Percentiles rank a stretch among this genome's conserved stretches.
Evolutionary conservation across 164 flowering plant genomes (phyloP).

Genomic region (Sedum album): DNA sequence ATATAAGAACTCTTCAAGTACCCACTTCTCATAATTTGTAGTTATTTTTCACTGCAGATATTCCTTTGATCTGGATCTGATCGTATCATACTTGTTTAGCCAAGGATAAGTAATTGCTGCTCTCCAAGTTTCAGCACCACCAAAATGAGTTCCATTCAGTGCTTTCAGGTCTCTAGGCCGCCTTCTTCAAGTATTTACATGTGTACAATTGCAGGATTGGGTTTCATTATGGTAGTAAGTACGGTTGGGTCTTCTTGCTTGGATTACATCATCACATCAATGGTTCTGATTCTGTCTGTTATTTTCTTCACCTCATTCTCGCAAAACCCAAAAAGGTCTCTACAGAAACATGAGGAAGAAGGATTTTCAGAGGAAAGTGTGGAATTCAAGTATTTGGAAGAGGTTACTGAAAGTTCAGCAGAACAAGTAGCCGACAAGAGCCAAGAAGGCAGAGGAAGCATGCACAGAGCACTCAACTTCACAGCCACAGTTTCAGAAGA

Average conservation of each 20-base stretch:
- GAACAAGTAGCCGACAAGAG: neutral
- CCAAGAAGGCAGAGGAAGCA: neutral
- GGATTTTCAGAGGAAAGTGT: neutral
- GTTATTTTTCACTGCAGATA: too few species aligned
- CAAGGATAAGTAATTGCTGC: neutral
- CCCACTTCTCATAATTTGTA: too few species aligned
- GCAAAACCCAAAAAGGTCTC: neutral
- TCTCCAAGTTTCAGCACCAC: neutral
- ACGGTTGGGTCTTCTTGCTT: constrained; percentile 7
- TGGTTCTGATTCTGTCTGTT: neutral
- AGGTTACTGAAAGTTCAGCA: neutral
- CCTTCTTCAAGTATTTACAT: neutral
- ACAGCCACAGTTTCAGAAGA: neutral
- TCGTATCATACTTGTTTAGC: neutral
- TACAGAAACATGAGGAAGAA: neutral
- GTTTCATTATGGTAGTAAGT: neutral
- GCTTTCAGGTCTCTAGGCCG: neutral
- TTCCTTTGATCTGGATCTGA: too few species aligned
- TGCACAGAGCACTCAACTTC: neutral
- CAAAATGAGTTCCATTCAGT: neutral
- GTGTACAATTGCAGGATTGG: neutral
- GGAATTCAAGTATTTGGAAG: neutral
- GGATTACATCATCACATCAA: neutral
- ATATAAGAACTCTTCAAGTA: neutral
- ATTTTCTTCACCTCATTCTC: neutral